Evolutionary conservation across 257 asterid genomes (phyloP).

Genomic region (Asclepias syriaca): DNA sequence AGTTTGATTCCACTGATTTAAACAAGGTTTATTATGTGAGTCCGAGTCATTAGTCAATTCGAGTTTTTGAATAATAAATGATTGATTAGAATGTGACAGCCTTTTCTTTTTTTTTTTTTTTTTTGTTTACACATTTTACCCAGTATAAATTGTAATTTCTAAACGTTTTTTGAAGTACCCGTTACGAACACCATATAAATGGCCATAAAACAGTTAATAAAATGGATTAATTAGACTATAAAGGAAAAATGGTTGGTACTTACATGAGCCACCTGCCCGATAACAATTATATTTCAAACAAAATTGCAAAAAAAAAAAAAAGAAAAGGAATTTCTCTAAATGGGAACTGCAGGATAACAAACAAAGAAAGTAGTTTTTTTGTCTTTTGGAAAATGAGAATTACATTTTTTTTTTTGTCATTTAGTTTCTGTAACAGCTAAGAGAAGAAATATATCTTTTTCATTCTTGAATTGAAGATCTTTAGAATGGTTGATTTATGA

Average conservation of each 20-base stretch:
- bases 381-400: constrained; percentile 1
- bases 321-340: not conserved
- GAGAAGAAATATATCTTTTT: not conserved
- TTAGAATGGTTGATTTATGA: not conserved
- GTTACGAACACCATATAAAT: too few species aligned
- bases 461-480: too few species aligned
- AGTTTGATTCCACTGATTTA: too few species aligned
- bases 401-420: not conserved
- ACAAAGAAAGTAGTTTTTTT: not conserved
- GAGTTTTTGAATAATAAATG: too few species aligned
- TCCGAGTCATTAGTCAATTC: too few species aligned
- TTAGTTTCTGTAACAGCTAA: not conserved
- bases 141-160: not conserved
- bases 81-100: too few species aligned
- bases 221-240: not conserved
- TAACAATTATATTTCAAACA: too few species aligned
- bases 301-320: not conserved
- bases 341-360: not conserved
- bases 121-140: too few species aligned
- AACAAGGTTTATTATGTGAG: too few species aligned
- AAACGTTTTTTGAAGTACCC: not conserved
- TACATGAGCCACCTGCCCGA: not conserved
- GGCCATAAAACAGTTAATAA: not conserved
- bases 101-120: too few species aligned
- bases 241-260: not conserved